These are phyloP conservation scores for Phyllosticta citriasiana DNA, from an alignment of 2,329 filamentous ascomycete genomes.

Conservation along the genomic window DNA sequence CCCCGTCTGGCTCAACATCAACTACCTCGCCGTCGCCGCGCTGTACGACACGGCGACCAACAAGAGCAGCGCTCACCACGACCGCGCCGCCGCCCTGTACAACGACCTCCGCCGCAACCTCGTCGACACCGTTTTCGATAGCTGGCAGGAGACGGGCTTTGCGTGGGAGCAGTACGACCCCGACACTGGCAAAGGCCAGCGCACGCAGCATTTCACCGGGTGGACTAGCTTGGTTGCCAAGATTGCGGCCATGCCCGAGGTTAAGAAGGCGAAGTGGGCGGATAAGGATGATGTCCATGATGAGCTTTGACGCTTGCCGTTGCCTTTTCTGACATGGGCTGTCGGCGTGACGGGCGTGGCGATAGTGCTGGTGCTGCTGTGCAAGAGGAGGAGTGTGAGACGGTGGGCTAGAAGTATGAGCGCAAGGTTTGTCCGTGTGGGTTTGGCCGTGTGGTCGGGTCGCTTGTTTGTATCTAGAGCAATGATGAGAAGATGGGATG, in stretches of 20 bases:
- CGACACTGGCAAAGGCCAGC: conserved; percentile 83
- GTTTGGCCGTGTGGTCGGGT: no score
- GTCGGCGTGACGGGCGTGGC: no score
- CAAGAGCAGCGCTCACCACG: conserved; percentile 61
- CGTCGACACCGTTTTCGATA: conserved; percentile 76
- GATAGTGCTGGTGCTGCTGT: no score
- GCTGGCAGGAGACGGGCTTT: conserved; percentile 86
- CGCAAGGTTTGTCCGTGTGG: no score
- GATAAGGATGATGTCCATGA: conserved; percentile 29
- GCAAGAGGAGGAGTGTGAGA: no score
- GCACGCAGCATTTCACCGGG: conserved; percentile 95
- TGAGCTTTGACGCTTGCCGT: conserved; percentile 32
- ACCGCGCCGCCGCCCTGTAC: conserved; percentile 64
- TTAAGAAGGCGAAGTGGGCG: conserved; percentile 24
- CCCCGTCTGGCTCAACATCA: conserved; percentile 90
- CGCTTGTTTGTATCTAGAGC: no score
- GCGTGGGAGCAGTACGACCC: conserved; percentile 99
- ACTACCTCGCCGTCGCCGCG: conserved; percentile 72
- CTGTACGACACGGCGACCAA: conserved; percentile 33
- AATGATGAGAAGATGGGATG: no score
- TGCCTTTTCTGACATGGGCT: no score
- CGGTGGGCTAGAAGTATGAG: no score
- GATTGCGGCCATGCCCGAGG: conserved; percentile 88
- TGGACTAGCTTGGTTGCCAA: conserved; percentile 99
- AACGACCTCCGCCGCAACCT: conserved; percentile 69